These are phyloP conservation scores for Forsythia suspensa DNA, from an alignment of 257 asterid genomes.

Conservation along the genomic window DNA sequence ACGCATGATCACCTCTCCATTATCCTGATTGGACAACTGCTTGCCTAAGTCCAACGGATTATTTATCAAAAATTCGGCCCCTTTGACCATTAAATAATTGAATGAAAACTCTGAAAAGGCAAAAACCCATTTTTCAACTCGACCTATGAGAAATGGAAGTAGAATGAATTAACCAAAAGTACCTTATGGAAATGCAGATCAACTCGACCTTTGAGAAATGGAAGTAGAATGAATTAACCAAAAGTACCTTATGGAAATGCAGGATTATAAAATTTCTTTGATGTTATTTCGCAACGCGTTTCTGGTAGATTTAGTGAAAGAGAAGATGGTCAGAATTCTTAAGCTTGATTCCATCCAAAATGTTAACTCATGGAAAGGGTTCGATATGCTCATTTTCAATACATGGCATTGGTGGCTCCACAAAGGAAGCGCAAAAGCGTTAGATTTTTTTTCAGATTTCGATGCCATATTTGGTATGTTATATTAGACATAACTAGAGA, in stretches of 20 bases:
- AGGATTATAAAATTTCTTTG: constrained; percentile 56
- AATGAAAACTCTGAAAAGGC: too few relatives aligned
- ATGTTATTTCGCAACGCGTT: constrained; percentile 62
- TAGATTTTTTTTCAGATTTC: constrained; percentile 8
- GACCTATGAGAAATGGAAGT: too few relatives aligned
- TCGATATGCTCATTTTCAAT: constrained; percentile 74
- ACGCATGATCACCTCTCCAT: too few relatives aligned
- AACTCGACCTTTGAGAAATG: too few relatives aligned
- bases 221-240: too few relatives aligned
- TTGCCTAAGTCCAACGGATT: too few relatives aligned
- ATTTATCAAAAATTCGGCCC: too few relatives aligned
- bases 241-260: too few relatives aligned
- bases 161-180: background rate
- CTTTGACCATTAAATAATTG: too few relatives aligned
- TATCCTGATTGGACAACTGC: too few relatives aligned
- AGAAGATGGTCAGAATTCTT: constrained; percentile 44
- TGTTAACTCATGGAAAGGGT: constrained; percentile 63
- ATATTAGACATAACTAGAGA: background rate
- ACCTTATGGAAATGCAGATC: too few relatives aligned
- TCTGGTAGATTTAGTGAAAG: constrained; percentile 61
- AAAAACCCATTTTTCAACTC: background rate
- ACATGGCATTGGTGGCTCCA: constrained; percentile 96
- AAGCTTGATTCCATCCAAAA: constrained; percentile 60
- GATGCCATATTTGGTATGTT: background rate
- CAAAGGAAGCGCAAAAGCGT: constrained; percentile 65